Conservation (phyloP, 805 yeast genomes). For the Peterozyma xylosa region DNA sequence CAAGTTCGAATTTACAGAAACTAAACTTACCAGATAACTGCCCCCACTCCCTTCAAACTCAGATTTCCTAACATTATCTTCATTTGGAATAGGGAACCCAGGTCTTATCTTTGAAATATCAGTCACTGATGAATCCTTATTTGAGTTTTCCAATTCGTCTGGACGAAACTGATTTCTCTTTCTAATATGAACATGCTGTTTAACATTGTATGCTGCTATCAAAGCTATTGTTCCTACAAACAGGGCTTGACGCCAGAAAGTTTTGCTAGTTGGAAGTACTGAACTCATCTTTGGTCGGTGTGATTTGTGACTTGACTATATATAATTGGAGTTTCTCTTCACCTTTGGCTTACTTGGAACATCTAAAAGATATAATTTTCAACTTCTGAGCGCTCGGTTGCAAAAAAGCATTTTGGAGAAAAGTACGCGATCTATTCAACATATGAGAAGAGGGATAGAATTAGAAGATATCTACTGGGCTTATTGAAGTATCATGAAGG, state of each 20-base stretch:
- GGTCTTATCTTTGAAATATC: slow-evolving; percentile 38
- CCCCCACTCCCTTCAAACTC: slow-evolving; percentile 64
- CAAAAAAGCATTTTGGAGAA: too few relatives aligned
- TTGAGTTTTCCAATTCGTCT: slow-evolving; percentile 25
- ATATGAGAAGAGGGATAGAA: too few relatives aligned
- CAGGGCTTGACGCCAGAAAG: slow-evolving; percentile 21
- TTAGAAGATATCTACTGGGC: too few relatives aligned
- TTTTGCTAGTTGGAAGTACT: slow-evolving; percentile 2
- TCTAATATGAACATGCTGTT: slow-evolving; percentile 26
- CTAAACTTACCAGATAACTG: slow-evolving; percentile 40
- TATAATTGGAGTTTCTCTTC: too few relatives aligned
- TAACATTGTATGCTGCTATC: slow-evolving; percentile 25
- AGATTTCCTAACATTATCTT: slow-evolving; percentile 39
- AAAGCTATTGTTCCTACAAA: slow-evolving; percentile 21
- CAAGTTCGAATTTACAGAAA: not conserved
- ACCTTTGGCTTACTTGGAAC: too few relatives aligned
- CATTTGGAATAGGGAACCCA: slow-evolving; percentile 42
- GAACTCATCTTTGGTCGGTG: not conserved
- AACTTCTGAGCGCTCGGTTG: too few relatives aligned
- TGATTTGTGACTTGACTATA: too few relatives aligned
- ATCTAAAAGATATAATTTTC: too few relatives aligned
- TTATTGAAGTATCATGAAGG: too few relatives aligned
- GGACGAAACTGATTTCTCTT: slow-evolving; percentile 24
- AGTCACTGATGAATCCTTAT: slow-evolving; percentile 22
- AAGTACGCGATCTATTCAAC: too few relatives aligned